Evolutionary conservation across 805 yeast genomes (phyloP), one percentile per base, ranked within the genome.

Genomic region (Zygoascus flipseniorum): DNA sequence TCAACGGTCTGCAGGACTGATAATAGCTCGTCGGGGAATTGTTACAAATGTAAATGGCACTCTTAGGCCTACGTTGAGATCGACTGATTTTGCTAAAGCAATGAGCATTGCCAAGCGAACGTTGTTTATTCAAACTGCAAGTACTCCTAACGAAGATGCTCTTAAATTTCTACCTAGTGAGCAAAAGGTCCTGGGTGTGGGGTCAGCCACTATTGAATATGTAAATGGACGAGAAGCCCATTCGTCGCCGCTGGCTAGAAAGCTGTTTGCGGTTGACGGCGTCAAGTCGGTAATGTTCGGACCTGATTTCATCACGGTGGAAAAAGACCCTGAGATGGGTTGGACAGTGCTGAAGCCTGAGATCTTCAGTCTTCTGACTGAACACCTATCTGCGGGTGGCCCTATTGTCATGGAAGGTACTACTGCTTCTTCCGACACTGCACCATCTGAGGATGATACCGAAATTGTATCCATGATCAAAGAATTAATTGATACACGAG

Each of bases 401-500:
- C 81, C 86, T 1, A 76, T 86, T 2, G 56, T 85, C 8, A 54
- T 63, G 35, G 73, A 69, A 43, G 69, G 65, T 23, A 58, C 65
- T 2, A 18, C 28, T 16, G 47, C 52, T 13, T 18, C 35, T n/a
- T 18, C 16, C 2, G 75, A 70, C 42, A 72, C 76, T 2, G 73
- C 73, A 43, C 79, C 77, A 5, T 67, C 67, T 10, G 95, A 85
- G 48, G 87, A 82, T 49, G 89, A 85, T 54, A 76, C 78, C 52
- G 98, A 92, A 69, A 80, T 89, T 1, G 85, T 89, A 45, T 82
- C 86, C 31, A 85, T 90, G 85, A 89, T 93, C 63, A 86, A 89
- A 62, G 98, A 93, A 65, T 76, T 93, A 53, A 84, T 95, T 53
- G 95, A 86, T 56, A 93, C 99, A 1, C 82, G 97, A 66, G 90